Base-by-base conservation (phyloP, 1,284 basidiomycete genomes). In the Trichosporon asahii region DNA sequence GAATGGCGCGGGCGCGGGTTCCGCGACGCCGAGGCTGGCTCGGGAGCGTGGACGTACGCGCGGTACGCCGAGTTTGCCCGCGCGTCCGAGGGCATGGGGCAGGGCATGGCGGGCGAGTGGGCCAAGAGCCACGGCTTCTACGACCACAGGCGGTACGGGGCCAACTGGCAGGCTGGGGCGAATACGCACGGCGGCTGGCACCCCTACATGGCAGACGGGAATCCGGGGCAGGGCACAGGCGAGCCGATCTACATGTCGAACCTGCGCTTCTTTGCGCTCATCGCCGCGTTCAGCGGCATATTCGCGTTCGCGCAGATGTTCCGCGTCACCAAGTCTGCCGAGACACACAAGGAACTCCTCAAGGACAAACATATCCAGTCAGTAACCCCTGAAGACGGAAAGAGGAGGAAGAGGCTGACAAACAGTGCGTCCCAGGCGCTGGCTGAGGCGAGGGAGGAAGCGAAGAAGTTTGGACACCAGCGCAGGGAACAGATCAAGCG, bases 351-450 rank as follows among this genome's bases (percentile, higher is more conserved):
- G 11, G 76, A 79, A 21, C 46, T 77, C 15, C 67, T 81, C 21
- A 71, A 79, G 31, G 73, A 75, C 35, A 74, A 77, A 53, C 79
- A 83, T 71, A 37, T 78, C 18, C 75, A 75, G 82, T 83, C 68
- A 76, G 82, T 77, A 3, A 6, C n/a, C n/a, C n/a, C n/a, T n/a
- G n/a, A 8, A 27, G 11, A 49, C 12, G 14, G 35, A 14, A 37
- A 37, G 35, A 12, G 14, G 35, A 37, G 35, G 35, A 37, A 46
- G 9, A 18, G 21, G 44, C 44, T 46, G 44, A 46, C 15, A 66
- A 63, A 44, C 64, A 83, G 82, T 55, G 83, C 83, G 0, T 82
- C 83, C 2, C 76, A 80, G 46, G 79, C 81, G 0, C 70, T 83
- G 0, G 82, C 80, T 0, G 77, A 79, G 64, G 83, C 83, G 0